phyloP scores from a whole-genome alignment of 2,329 filamentous ascomycete species.

The Coniochaeta sp. region DNA sequence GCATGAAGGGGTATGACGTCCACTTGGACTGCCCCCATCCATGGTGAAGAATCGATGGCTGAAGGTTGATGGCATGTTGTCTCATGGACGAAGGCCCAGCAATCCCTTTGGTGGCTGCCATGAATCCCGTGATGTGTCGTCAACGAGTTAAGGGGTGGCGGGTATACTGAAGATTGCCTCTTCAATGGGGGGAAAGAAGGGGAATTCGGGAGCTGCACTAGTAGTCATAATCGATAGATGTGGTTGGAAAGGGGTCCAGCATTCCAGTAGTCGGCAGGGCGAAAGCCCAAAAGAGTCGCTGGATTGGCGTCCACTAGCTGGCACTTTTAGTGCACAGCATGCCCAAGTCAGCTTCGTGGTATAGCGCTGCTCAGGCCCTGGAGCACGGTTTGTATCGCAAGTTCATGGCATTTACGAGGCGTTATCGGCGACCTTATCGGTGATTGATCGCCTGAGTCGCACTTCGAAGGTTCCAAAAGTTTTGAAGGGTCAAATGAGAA shows the following conservation, averaged over 20 bases:
- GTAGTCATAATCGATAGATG: not conserved
- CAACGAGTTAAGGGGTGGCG: slow-evolving; percentile 1
- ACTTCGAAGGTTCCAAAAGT: not conserved
- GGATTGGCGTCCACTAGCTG: not conserved
- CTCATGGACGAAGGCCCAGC: not conserved
- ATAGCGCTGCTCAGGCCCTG: not conserved
- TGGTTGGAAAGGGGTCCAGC: slow-evolving; percentile 1
- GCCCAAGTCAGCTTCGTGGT: not conserved
- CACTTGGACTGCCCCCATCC: not conserved
- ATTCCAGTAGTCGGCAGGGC: slow-evolving; percentile 1
- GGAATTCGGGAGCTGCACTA: not conserved
- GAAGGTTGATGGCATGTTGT: not conserved
- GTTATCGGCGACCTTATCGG: slow-evolving; percentile 1
- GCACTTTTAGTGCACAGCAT: not conserved
- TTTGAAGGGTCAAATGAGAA: not conserved
- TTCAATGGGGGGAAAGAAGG: not conserved
- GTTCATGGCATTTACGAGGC: not conserved
- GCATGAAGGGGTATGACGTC: slow-evolving; percentile 1
- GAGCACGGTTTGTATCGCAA: not conserved
- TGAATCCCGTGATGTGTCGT: not conserved
- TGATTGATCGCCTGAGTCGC: not conserved
- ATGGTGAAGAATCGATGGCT: not conserved
- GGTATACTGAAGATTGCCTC: not conserved
- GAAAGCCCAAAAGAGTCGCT: not conserved
- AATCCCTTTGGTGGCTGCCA: slow-evolving; percentile 1